Base-by-base conservation (phyloP, 2,329 filamentous ascomycete genomes). In the Chrysoporthe cubensis region DNA sequence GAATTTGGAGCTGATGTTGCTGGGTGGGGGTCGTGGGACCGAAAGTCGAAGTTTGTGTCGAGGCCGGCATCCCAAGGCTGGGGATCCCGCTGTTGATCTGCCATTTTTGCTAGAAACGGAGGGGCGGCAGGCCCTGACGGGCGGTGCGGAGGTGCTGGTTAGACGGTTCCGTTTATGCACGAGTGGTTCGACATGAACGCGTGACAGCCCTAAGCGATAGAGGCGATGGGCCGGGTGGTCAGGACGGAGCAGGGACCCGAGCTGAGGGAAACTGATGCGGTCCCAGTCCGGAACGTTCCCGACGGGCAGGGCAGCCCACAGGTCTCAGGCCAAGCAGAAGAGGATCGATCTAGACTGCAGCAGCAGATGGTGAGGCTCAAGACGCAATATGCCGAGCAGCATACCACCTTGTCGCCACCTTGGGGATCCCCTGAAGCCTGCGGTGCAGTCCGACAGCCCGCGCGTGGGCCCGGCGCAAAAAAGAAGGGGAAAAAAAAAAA, bases 141-240 rank as follows among this genome's bases (percentile, higher is more conserved):
- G 50, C 50, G 65, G 62, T 62, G 52, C 60, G 68, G 62, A 54
- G 57, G 62, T 14, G 65, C 54, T 69, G 59, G 50, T 67, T 76
- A 73, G 75, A 73, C 71, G 68, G 72, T 75, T 75, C 73, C 74
- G 74, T 68, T 75, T 73, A 76, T 75, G 76, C 76, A 74, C 69
- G 70, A 71, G 71, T 77, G 74, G 75, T 77, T 76, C 75, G 76
- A 77, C 75, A 77, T 77, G 71, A 71, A 74, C 73, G 71, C 72
- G 72, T 69, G 71, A 69, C 64, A 68, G 71, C 69, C 70, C 70
- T 70, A 73, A 71, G 71, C 70, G 70, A 73, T 71, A 65, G 71
- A 70, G 70, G 67, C 63, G 66, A 71, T 70, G 73, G 71, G 64
- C 64, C 62, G 59, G n/a, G 50, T 52, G 62, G 68, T 34, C 62